Evolutionary conservation across 2,329 filamentous ascomycete species (phyloP).

Genomic region (Trichoderma breve): DNA sequence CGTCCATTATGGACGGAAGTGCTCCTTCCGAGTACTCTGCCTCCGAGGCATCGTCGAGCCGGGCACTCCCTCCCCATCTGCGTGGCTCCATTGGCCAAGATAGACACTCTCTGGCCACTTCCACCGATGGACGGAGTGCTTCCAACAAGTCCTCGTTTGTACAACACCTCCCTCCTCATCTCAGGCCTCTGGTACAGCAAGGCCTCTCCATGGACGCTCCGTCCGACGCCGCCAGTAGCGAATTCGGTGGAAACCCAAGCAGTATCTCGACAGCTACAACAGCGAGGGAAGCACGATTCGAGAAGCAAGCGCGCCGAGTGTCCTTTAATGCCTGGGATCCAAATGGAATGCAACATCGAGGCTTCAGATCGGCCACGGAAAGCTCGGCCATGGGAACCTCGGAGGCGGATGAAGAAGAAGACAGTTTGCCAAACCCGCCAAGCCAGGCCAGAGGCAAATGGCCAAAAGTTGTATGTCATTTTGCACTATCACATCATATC

Average conservation of each 20-base stretch:
- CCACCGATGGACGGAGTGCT: not conserved
- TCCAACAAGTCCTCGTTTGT: not conserved
- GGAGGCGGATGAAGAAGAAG: not conserved
- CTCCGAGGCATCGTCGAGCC: not conserved
- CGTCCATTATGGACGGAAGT: not conserved
- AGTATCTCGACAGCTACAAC: conserved; percentile 35
- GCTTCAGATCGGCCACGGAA: conserved; percentile 27
- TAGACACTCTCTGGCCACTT: not conserved
- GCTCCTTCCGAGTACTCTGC: not conserved
- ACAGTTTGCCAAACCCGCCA: no score
- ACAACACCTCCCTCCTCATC: conserved; percentile 16
- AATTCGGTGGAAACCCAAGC: not conserved
- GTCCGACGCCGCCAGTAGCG: not conserved
- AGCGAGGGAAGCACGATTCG: conserved; percentile 22
- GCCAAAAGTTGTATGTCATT: conserved; percentile 23
- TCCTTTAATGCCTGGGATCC: conserved; percentile 35
- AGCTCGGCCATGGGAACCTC: conserved; percentile 22
- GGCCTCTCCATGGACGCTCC: not conserved
- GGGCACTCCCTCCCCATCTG: not conserved
- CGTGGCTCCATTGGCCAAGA: not conserved
- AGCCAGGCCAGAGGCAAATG: conserved; percentile 23
- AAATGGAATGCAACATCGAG: conserved; percentile 26
- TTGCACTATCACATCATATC: no score
- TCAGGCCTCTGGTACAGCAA: not conserved
- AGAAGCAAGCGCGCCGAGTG: not conserved